A percentile compares a stretch with the other conserved stretches of the same genome.
phyloP scores from a whole-genome alignment of 495 filamentous ascomycete species.

The Entonaema liquescens region DNA sequence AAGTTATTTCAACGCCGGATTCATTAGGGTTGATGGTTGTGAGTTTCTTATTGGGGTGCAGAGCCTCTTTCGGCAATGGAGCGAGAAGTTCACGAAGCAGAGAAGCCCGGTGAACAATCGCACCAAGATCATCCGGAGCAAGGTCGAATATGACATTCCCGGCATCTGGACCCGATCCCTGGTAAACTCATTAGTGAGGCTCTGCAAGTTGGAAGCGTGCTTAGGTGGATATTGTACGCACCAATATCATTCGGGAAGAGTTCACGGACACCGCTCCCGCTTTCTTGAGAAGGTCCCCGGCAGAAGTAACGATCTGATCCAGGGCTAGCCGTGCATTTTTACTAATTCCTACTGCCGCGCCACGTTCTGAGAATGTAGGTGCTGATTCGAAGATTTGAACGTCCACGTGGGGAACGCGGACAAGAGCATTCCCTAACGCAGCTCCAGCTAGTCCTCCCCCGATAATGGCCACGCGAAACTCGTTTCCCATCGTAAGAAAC shows the following conservation, averaged over 20 bases:
- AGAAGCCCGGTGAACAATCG: neutral
- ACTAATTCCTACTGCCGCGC: neutral
- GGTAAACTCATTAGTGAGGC: neutral
- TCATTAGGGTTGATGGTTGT: neutral
- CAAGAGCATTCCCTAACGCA: neutral
- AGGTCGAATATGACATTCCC: neutral
- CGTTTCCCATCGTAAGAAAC: neutral
- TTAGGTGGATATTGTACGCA: neutral
- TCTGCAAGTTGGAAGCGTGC: neutral
- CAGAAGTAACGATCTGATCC: neutral
- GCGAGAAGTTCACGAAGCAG: neutral
- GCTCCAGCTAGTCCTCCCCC: neutral
- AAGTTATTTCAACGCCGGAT: neutral
- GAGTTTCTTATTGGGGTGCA: neutral
- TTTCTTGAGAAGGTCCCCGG: neutral
- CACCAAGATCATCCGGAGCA: neutral
- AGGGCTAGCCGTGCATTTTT: neutral
- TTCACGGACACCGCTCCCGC: neutral
- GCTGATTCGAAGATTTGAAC: neutral
- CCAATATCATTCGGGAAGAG: neutral
- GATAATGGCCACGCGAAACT: neutral
- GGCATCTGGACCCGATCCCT: neutral
- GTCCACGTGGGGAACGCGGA: neutral
- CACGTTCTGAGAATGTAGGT: neutral
- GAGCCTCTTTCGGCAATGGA: neutral